A percentile compares a stretch with the other conserved stretches of the same genome.
Evolutionary conservation across 805 yeast species (phyloP).

Genomic region (Nakazawaea peltata): DNA sequence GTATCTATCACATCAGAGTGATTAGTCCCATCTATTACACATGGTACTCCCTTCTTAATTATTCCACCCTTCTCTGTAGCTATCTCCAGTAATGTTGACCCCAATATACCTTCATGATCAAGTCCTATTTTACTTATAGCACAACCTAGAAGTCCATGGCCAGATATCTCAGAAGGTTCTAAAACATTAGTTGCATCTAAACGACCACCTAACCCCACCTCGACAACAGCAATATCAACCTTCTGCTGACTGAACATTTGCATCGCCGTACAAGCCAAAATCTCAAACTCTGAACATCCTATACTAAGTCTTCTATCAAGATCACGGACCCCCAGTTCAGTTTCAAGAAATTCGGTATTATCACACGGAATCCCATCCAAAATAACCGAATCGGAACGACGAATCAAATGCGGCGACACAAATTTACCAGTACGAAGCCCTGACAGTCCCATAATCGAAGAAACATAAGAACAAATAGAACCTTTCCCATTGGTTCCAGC

Average conservation of each 20-base stretch:
- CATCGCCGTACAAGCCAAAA: constrained; percentile 79
- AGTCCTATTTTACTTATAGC: constrained; percentile 81
- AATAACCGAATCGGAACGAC: constrained; percentile 67
- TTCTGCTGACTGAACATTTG: constrained; percentile 53
- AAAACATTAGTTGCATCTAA: constrained; percentile 84
- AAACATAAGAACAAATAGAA: constrained; percentile 76
- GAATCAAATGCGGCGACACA: constrained; percentile 80
- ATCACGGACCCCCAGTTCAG: constrained; percentile 32
- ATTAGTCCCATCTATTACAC: constrained; percentile 70
- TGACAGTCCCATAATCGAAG: constrained; percentile 49
- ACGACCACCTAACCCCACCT: constrained; percentile 91
- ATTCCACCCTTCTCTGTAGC: constrained; percentile 87
- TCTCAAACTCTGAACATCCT: constrained; percentile 83
- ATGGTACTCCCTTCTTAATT: constrained; percentile 50
- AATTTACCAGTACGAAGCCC: constrained; percentile 61
- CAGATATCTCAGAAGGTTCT: constrained; percentile 14
- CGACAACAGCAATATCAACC: constrained; percentile 76
- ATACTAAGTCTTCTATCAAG: constrained; percentile 33
- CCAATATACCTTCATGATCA: constrained; percentile 78
- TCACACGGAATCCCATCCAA: constrained; percentile 55
- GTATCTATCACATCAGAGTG: constrained; percentile 38
- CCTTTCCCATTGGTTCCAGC: constrained; percentile 99
- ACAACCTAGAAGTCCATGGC: constrained; percentile 42
- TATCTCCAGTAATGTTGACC: constrained; percentile 54
- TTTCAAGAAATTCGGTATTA: constrained; percentile 31